phyloP scores from a whole-genome alignment of 1,284 basidiomycete genomes.

The Porodaedalea pini region DNA sequence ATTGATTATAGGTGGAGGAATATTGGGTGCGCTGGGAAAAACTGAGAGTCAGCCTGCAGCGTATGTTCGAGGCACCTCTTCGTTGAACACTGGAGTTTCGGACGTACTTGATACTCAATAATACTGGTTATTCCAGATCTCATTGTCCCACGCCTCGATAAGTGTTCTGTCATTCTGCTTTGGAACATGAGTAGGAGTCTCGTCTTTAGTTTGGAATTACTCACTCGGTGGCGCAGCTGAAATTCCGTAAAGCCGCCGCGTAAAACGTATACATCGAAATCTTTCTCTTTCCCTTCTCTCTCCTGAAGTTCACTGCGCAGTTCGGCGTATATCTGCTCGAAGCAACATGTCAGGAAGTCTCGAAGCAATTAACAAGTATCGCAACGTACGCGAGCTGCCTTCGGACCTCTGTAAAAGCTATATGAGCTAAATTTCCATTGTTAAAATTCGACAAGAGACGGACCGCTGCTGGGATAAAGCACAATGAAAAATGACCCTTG shows the following conservation, averaged over 20 bases:
- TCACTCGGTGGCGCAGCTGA: conserved; percentile 63
- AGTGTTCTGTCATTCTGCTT: conserved; percentile 60
- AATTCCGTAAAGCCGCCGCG: conserved; percentile 69
- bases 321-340: conserved; percentile 60
- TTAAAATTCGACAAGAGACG: conserved; percentile 26
- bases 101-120: neutral
- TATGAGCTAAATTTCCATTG: neutral
- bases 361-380: neutral
- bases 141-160: conserved; percentile 71
- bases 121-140: conserved; percentile 43
- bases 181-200: neutral
- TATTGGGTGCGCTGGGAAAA: neutral
- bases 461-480: conserved; percentile 70
- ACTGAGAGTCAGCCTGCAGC: neutral
- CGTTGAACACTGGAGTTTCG: neutral
- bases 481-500: conserved; percentile 72
- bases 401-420: conserved; percentile 55
- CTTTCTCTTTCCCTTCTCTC: conserved; percentile 37
- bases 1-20: neutral
- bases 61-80: neutral
- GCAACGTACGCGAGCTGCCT: conserved; percentile 60
- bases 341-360: neutral
- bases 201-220: conserved; percentile 4
- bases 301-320: conserved; percentile 41
- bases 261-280: conserved; percentile 59